phyloP scores from a whole-genome alignment of 2,329 filamentous ascomycete genomes.

The Neodidymelliopsis sp. region DNA sequence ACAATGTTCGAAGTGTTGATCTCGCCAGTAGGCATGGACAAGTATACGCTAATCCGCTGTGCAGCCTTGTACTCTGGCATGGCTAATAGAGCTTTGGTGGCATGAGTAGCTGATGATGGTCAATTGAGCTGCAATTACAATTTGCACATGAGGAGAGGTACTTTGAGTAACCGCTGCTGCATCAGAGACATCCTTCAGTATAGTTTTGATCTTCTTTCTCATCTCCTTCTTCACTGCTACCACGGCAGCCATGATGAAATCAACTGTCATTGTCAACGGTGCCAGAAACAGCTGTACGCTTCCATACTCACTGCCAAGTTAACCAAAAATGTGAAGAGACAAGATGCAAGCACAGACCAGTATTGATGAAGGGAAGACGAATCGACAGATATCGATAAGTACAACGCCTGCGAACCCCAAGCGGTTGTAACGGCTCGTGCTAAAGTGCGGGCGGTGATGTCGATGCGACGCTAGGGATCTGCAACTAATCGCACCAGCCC shows the following conservation, averaged over 20 bases:
- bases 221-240: conserved; percentile 78
- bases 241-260: conserved; percentile 57
- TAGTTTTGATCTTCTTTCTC: conserved; percentile 72
- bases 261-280: conserved; percentile 15
- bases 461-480: conserved; percentile 36
- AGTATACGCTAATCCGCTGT: conserved; percentile 79
- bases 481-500: conserved; percentile 31
- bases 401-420: not conserved
- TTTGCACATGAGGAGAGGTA: conserved; percentile 52
- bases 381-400: conserved; percentile 18
- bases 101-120: conserved; percentile 64
- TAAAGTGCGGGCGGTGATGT: conserved; percentile 25
- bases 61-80: conserved; percentile 80
- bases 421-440: conserved; percentile 8
- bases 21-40: conserved; percentile 91
- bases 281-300: conserved; percentile 14
- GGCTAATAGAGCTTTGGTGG: conserved; percentile 69
- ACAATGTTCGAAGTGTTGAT: conserved; percentile 85
- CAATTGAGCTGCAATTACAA: conserved; percentile 10
- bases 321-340: too few species aligned
- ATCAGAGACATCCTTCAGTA: conserved; percentile 67
- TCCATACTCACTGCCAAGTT: not conserved
- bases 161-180: conserved; percentile 74
- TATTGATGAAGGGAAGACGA: not conserved
- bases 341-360: too few species aligned